These are phyloP conservation scores for Taphrina deformans DNA, from an alignment of 1,139 yeast genomes.

Conservation along the genomic window DNA sequence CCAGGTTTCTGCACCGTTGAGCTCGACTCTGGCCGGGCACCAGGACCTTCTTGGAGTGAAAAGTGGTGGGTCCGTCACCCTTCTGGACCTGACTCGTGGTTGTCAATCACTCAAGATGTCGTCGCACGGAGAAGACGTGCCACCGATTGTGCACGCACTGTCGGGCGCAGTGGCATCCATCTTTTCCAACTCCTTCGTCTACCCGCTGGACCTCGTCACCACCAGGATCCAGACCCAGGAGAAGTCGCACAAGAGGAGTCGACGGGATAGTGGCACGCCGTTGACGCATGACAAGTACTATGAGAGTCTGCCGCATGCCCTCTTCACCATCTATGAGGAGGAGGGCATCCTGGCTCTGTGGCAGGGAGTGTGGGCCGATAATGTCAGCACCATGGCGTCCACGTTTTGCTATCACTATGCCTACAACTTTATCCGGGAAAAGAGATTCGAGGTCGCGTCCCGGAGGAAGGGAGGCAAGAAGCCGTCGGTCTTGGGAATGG, in stretches of 20 bases:
- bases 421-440: conserved; percentile 22
- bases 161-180: conserved; percentile 85
- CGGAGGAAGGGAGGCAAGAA: conserved; percentile 7
- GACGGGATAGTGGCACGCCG: conserved; percentile 60
- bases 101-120: not conserved
- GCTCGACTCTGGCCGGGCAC: too few relatives aligned
- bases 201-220: conserved; percentile 70
- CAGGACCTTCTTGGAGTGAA: too few relatives aligned
- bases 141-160: conserved; percentile 69
- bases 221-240: conserved; percentile 40
- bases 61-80: too few relatives aligned
- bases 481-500: conserved; percentile 52
- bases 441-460: conserved; percentile 6
- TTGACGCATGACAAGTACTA: conserved; percentile 17
- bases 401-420: conserved; percentile 32
- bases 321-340: conserved; percentile 21
- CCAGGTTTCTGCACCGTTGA: too few relatives aligned
- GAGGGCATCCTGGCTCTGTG: conserved; percentile 18
- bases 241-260: conserved; percentile 49
- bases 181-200: conserved; percentile 75
- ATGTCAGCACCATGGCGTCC: conserved; percentile 28
- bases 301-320: conserved; percentile 19
- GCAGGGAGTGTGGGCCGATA: conserved; percentile 29
- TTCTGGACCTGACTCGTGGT: too few relatives aligned
- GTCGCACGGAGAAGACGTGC: conserved; percentile 39